Percentiles rank a stretch among this genome's conserved stretches.
phyloP scores from a whole-genome alignment of 139 green algal species.

The Chlamydomonas incerta region DNA sequence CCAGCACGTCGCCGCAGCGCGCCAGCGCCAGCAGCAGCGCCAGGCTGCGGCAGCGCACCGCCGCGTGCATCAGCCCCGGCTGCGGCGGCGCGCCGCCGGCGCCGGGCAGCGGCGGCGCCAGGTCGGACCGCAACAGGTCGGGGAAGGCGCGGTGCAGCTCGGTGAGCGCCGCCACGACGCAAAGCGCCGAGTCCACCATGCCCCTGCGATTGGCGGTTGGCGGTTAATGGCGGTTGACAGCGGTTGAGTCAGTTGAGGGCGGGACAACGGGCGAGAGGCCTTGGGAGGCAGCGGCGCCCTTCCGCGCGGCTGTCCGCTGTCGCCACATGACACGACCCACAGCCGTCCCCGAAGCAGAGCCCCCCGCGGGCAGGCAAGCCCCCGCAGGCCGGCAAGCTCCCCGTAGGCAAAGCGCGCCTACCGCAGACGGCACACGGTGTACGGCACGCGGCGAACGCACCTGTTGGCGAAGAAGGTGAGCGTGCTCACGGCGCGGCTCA shows the following conservation, averaged over 20 bases:
- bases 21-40: slow-evolving; percentile 25
- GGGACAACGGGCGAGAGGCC: no score
- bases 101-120: neutral
- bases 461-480: neutral
- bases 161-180: neutral
- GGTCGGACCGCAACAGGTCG: neutral
- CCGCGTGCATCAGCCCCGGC: slow-evolving; percentile 19
- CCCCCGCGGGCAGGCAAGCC: no score
- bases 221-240: neutral
- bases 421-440: no score
- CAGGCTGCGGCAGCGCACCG: slow-evolving; percentile 6
- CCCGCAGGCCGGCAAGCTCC: no score
- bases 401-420: no score
- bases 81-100: neutral
- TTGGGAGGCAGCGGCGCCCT: no score
- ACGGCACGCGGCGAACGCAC: neutral
- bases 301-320: no score
- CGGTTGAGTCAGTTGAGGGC: neutral
- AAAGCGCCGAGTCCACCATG: slow-evolving; percentile 12
- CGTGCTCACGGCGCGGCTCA: neutral
- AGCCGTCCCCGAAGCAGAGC: no score
- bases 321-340: no score
- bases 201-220: neutral
- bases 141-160: slow-evolving; percentile 26
- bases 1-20: slow-evolving; percentile 3